Base-by-base conservation (phyloP, 495 filamentous ascomycete species). In the Aspergillus ostianus region DNA sequence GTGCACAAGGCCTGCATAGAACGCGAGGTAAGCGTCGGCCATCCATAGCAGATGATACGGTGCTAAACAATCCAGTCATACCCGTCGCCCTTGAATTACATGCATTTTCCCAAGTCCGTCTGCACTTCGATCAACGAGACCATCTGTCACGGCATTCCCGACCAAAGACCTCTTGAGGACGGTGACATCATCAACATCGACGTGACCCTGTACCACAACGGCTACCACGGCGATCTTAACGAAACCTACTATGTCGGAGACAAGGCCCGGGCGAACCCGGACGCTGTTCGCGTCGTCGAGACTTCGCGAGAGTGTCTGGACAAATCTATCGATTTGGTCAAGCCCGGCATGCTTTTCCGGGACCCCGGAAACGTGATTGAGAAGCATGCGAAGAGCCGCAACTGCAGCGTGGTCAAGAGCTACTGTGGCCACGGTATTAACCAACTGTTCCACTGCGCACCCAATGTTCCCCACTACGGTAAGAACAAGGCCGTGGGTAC, bases 71-170 rank as follows among this genome's bases (percentile, higher is more conserved):
- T 30, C n/a, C 54, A 98, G 94, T 90, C 92, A 13, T 99, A 99
- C 67, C 94, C 94, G 0, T 99, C 94, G 0, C 91, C 93, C 2
- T 76, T 99, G 9, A 99, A 99, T 78, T 99, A 99, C 73, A 86
- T 87, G 80, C 80, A 91, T 71, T 99, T 97, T 79, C 94, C 94
- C 57, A 99, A 99, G 80, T 99, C 94, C 2, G 87, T 97, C 49
- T 99, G 94, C 74, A 98, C 92, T 1, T 97, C 92, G 2, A 69
- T 89, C 59, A 99, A 99, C 78, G 94, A 99, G 75, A 88, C 96
- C 57, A 98, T 99, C 68, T 95, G 91, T 75, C 91, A 96, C 79
- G 91, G 91, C 55, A 95, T 96, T 56, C 91, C 91, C 18, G 91
- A 96, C 59, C 82, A 90, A 63, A 82, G 91, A 21, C 80, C 88